Conservation (phyloP, 352 stramenopile genomes). For the Phytophthora sojae region DNA sequence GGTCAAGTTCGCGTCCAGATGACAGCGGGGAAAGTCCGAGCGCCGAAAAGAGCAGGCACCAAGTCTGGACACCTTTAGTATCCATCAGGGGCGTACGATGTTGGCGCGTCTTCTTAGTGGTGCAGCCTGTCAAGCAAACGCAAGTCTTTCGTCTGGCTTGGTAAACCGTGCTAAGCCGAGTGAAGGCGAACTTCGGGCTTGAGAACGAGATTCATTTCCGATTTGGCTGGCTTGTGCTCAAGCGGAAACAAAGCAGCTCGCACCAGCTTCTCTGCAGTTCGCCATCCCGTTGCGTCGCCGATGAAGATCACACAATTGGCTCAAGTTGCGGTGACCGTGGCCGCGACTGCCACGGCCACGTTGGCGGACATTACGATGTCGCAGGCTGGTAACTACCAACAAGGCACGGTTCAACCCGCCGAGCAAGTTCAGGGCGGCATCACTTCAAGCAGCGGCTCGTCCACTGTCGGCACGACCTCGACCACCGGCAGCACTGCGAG, state of each 20-base stretch:
- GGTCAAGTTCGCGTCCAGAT: conserved; percentile 18
- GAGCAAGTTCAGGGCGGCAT: conserved; percentile 8
- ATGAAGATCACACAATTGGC: conserved; percentile 45
- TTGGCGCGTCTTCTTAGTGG: conserved; percentile 32
- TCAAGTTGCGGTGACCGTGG: conserved; percentile 25
- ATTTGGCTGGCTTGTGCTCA: conserved; percentile 32
- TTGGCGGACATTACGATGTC: conserved; percentile 31
- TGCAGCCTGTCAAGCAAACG: conserved; percentile 9
- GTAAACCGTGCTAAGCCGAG: conserved; percentile 3
- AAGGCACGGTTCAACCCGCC: conserved; percentile 31
- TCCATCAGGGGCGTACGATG: conserved; percentile 19
- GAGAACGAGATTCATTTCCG: conserved; percentile 34
- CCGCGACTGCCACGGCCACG: conserved; percentile 2
- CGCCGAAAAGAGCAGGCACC: conserved; percentile 19
- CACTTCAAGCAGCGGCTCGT: conserved; percentile 14
- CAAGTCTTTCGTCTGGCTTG: conserved; percentile 9
- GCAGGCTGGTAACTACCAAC: conserved; percentile 23
- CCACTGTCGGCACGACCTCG: conserved; percentile 8
- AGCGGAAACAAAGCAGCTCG: not conserved
- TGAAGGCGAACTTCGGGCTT: conserved; percentile 13
- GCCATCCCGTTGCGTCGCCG: conserved; percentile 3
- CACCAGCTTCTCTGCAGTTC: conserved; percentile 6
- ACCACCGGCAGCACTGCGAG: conserved; percentile 10
- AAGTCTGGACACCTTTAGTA: conserved; percentile 30
- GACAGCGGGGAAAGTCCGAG: conserved; percentile 18